Percentiles rank a stretch among this genome's conserved stretches.
These are phyloP conservation scores for Aureobasidium mangrovei DNA, from an alignment of 2,329 filamentous ascomycete species.

Conservation along the genomic window DNA sequence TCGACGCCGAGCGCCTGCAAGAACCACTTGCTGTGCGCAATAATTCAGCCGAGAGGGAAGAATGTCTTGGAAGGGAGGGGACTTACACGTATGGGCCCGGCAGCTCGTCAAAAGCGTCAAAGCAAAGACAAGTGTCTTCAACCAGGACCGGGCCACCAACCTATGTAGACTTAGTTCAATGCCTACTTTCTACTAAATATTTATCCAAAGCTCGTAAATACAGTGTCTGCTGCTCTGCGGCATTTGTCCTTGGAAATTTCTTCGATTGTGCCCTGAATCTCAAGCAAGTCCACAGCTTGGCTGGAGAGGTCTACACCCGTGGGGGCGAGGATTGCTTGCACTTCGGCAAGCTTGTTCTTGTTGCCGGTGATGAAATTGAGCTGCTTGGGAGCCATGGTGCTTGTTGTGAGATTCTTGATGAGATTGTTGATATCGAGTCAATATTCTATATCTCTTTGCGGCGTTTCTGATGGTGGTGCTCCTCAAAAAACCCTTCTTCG, in stretches of 20 bases:
- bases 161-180: slow-evolving; percentile 36
- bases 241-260: slow-evolving; percentile 88
- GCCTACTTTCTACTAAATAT: not conserved
- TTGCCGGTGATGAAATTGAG: slow-evolving; percentile 97
- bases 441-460: not conserved
- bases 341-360: slow-evolving; percentile 84
- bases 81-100: slow-evolving; percentile 91
- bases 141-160: slow-evolving; percentile 81
- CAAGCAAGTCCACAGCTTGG: slow-evolving; percentile 69
- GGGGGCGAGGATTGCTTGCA: slow-evolving; percentile 70
- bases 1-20: slow-evolving; percentile 71
- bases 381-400: slow-evolving; percentile 40
- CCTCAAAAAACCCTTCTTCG: too few species aligned
- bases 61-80: not conserved
- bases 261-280: slow-evolving; percentile 87
- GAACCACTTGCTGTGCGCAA: slow-evolving; percentile 74
- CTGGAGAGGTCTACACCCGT: slow-evolving; percentile 59
- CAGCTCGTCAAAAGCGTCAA: slow-evolving; percentile 79
- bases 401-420: not conserved
- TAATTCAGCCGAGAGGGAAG: not conserved
- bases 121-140: slow-evolving; percentile 92
- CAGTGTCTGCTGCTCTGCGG: slow-evolving; percentile 66
- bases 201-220: slow-evolving; percentile 34
- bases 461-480: too few species aligned
- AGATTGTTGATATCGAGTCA: not conserved